A percentile compares a stretch with the other conserved stretches of the same genome.
These are phyloP conservation scores for Cytospora chrysosperma DNA, from an alignment of 2,329 filamentous ascomycete genomes.

Conservation along the genomic window DNA sequence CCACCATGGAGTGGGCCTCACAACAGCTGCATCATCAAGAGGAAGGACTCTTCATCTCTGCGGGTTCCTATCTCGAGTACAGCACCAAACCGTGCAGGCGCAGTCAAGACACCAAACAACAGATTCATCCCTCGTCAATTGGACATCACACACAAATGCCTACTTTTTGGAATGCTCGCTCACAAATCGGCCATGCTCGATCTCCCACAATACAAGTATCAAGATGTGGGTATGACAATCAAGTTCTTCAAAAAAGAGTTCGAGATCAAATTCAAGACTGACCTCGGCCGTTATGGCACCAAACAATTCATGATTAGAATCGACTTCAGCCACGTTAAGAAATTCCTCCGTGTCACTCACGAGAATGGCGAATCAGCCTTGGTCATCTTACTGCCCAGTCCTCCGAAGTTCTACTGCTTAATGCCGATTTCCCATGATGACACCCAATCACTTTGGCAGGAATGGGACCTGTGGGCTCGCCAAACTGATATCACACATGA, in stretches of 20 bases:
- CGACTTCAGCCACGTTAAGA: conserved; percentile 46
- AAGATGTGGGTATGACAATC: conserved; percentile 1
- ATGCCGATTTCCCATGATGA: conserved; percentile 35
- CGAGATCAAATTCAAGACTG: conserved; percentile 17
- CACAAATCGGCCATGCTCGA: conserved; percentile 17
- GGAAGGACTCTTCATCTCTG: neutral
- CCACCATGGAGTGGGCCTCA: conserved; percentile 15
- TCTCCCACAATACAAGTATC: conserved; percentile 16
- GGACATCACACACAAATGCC: neutral
- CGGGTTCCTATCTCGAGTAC: neutral
- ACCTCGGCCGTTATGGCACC: conserved; percentile 2
- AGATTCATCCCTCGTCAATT: neutral
- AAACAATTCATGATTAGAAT: conserved; percentile 43
- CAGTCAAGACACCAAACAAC: conserved; percentile 5
- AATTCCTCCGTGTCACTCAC: conserved; percentile 40
- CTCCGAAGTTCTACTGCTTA: conserved; percentile 48
- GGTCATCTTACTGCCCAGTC: conserved; percentile 47
- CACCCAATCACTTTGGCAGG: conserved; percentile 38
- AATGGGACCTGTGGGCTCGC: conserved; percentile 48
- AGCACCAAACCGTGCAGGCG: neutral
- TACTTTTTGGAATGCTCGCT: conserved; percentile 22
- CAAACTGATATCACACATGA: conserved; percentile 45
- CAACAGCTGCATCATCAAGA: neutral
- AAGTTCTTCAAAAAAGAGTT: conserved; percentile 16
- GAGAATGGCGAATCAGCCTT: conserved; percentile 38